Percentiles rank a stretch among this genome's conserved stretches.
Evolutionary conservation across 1,284 basidiomycete genomes (phyloP).

Genomic region (Sporisorium reilianum): DNA sequence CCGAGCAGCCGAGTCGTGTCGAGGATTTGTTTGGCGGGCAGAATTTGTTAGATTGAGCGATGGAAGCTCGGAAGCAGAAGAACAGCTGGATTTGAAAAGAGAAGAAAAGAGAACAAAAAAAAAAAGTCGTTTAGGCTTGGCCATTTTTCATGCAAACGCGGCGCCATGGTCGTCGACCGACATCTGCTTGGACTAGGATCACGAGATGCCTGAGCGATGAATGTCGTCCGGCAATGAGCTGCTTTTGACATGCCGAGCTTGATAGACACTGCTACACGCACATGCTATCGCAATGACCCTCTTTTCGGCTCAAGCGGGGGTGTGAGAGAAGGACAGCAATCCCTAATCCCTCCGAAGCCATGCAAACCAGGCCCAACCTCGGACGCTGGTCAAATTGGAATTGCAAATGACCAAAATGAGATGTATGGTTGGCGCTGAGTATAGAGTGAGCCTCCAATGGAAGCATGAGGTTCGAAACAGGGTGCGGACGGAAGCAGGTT

Average conservation of each 20-base stretch:
- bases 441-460: not conserved
- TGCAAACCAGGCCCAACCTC: not conserved
- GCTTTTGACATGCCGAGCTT: not conserved
- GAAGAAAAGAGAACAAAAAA: too few relatives aligned
- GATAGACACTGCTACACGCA: too few relatives aligned
- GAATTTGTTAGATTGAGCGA: slow-evolving; percentile 10
- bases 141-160: slow-evolving; percentile 3
- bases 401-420: not conserved
- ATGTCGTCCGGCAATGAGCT: too few relatives aligned
- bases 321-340: not conserved
- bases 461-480: slow-evolving; percentile 8
- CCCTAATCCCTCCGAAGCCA: slow-evolving; percentile 8
- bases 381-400: not conserved
- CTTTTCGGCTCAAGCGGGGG: slow-evolving; percentile 1
- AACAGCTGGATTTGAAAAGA: too few relatives aligned
- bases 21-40: slow-evolving; percentile 21
- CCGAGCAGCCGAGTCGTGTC: slow-evolving; percentile 30
- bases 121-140: too few relatives aligned
- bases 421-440: slow-evolving; percentile 16
- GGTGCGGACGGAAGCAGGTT: not conserved
- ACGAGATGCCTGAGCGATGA: too few relatives aligned
- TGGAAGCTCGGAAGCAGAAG: slow-evolving; percentile 35
- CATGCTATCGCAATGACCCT: too few relatives aligned
- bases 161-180: too few relatives aligned
- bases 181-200: too few relatives aligned